Evolutionary conservation across 2,329 filamentous ascomycete genomes (phyloP), one percentile per base, ranked within the genome.

Genomic region (Cordyceps tenuipes): DNA sequence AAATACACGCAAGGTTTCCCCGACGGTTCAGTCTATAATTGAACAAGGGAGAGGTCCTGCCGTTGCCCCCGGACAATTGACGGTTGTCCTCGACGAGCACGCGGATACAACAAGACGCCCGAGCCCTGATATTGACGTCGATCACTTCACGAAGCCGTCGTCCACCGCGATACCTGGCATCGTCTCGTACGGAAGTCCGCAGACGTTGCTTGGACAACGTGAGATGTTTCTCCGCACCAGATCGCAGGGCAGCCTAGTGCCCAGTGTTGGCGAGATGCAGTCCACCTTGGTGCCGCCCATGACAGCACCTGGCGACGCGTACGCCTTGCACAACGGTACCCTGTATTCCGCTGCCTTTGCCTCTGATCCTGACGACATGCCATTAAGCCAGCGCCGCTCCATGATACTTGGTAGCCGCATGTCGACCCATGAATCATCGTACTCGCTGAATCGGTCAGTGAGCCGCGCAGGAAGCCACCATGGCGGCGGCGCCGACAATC

Each of bases 321-420:
- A 72, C 3, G 76, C 75, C 5, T 56, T 78, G 10, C 64, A 73
- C 63, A 73, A 75, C 63, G 72, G 75, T 59, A 63, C 70, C 15
- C 66, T 68, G 60, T 69, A 72, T 56, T 62, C 66, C 44, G 63
- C 69, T 21, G 64, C 66, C 59, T 62, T 69, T 9, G 69, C 69
- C 21, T 68, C 75, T 19, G 81, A 83, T 64, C 76, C 79, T 1
- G 89, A 92, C 62, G 83, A 91, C 60, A 78, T 93, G 64, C 86
- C 89, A 0, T 78, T 94, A 19, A 87, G 84, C 47, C 83, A 88
- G 66, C 85, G 89, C 48, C 81, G 80, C 59, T 75, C 82, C 50
- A 83, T 89, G 59, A 82, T 82, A 36, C 79, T 82, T 47, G 78
- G 70, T 63, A 80, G 77, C 66, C 63, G 76, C 52, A 69, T 73